Conservation (phyloP, 306 rosid species). For the Astragalus membranaceus region DNA sequence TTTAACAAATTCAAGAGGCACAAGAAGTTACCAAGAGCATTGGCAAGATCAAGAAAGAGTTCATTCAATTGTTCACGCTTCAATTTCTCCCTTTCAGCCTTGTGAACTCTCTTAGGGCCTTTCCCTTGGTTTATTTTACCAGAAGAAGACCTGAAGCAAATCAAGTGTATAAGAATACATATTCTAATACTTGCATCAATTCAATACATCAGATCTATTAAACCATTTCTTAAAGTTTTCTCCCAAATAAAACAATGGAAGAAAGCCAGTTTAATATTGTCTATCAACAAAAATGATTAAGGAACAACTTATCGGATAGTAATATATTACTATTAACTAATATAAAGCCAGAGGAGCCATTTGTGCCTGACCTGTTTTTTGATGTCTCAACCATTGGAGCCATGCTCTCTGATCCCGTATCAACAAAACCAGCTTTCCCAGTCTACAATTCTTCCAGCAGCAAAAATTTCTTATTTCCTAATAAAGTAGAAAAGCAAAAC, state of each 20-base stretch:
- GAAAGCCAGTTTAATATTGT: background rate
- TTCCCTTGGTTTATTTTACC: conserved; percentile 46
- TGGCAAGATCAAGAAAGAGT: conserved; percentile 76
- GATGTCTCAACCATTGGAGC: conserved; percentile 38
- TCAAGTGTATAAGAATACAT: conserved; percentile 13
- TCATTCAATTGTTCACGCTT: conserved; percentile 89
- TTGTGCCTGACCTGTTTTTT: conserved; percentile 25
- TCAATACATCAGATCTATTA: background rate
- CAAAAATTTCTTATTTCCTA: conserved; percentile 23
- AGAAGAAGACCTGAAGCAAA: conserved; percentile 46
- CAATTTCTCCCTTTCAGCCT: conserved; percentile 91
- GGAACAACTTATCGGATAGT: background rate
- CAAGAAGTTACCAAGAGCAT: conserved; percentile 56
- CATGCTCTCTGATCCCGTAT: conserved; percentile 53
- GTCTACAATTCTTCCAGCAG: conserved; percentile 5
- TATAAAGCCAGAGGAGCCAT: background rate
- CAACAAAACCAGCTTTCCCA: conserved; percentile 10
- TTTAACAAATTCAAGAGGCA: conserved; percentile 5
- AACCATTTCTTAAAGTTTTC: background rate
- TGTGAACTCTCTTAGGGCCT: conserved; percentile 72
- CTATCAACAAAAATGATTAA: background rate
- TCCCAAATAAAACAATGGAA: background rate
- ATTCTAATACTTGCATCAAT: background rate
- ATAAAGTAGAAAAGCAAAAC: background rate
- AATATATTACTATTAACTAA: background rate